Evolutionary conservation across 495 filamentous ascomycete species (phyloP).

Genomic region (Daldinia loculata): DNA sequence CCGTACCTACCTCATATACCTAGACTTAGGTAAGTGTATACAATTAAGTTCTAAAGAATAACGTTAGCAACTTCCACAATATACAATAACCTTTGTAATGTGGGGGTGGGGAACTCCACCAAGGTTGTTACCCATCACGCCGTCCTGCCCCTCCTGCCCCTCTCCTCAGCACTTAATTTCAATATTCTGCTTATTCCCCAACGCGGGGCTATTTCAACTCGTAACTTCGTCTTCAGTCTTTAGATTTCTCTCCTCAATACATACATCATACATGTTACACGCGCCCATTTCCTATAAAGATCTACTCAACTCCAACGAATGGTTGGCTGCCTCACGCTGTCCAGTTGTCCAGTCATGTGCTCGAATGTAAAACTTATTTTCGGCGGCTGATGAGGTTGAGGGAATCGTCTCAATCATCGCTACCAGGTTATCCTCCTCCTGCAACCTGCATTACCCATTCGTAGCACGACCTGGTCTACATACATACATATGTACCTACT

Average conservation of each 20-base stretch:
- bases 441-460: conserved; percentile 13
- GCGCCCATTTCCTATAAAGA: conserved; percentile 18
- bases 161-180: background rate
- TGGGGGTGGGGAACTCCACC: conserved; percentile 1
- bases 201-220: conserved; percentile 27
- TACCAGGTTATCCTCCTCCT: conserved; percentile 16
- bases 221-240: background rate
- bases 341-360: conserved; percentile 20
- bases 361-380: conserved; percentile 13
- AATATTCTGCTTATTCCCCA: conserved; percentile 21
- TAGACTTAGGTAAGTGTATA: background rate
- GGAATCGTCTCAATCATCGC: conserved; percentile 2
- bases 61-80: background rate
- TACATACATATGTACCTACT: background rate
- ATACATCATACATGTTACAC: conserved; percentile 16
- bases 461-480: background rate
- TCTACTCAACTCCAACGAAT: conserved; percentile 19
- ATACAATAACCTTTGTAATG: background rate
- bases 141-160: conserved; percentile 1
- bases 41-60: no score
- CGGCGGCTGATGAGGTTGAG: conserved; percentile 37
- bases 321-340: conserved; percentile 20
- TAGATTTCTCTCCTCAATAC: background rate
- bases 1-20: background rate
- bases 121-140: background rate